phyloP scores from a whole-genome alignment of 2,329 filamentous ascomycete species.

The Epichloe hybrida region DNA sequence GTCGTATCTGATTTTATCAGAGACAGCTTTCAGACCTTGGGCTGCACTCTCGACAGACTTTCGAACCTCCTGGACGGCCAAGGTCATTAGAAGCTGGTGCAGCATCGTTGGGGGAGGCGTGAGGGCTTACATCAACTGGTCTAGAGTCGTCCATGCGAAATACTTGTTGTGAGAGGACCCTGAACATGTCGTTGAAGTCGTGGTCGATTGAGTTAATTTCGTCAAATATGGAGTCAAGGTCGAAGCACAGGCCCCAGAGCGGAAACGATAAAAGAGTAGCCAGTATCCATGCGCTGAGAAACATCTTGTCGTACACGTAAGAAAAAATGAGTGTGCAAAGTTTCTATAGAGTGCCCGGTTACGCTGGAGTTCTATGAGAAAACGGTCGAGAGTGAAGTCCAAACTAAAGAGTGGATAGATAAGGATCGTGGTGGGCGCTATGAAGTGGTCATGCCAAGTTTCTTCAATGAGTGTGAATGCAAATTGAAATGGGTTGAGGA shows the following conservation, averaged over 20 bases:
- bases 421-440: no score
- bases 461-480: no score
- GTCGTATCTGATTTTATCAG: not conserved
- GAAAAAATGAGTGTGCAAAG: not conserved
- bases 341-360: not conserved
- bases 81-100: not conserved
- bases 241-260: not conserved
- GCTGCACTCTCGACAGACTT: not conserved
- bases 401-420: no score
- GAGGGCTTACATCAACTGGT: not conserved
- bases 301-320: not conserved
- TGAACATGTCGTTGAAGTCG: not conserved
- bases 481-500: no score
- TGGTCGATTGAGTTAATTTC: not conserved
- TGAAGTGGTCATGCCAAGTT: no score
- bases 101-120: not conserved
- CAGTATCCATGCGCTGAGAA: not conserved
- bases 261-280: not conserved
- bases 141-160: not conserved
- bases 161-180: not conserved
- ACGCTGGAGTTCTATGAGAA: not conserved
- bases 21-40: not conserved
- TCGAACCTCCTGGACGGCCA: not conserved
- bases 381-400: not conserved
- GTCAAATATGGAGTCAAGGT: not conserved